Evolutionary conservation across 2,329 filamentous ascomycete species (phyloP).

Genomic region (Monilinia laxa): DNA sequence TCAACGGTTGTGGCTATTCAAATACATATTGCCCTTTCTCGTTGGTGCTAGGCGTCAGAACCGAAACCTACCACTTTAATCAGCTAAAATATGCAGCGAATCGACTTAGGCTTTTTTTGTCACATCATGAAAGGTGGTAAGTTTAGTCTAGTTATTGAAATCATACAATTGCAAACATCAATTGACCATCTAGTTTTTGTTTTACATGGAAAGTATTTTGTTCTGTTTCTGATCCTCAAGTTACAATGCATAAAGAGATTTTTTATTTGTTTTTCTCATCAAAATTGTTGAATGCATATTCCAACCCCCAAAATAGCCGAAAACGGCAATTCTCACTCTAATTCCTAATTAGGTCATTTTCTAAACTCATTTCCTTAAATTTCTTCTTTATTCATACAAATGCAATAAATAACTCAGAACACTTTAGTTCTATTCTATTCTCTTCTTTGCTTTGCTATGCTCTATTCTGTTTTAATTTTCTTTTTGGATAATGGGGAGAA

Average conservation of each 20-base stretch:
- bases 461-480: not conserved
- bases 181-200: not conserved
- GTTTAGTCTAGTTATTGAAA: not conserved
- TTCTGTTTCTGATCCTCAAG: not conserved
- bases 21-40: not conserved
- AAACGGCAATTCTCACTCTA: not conserved
- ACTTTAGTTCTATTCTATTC: too few relatives aligned
- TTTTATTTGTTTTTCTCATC: not conserved
- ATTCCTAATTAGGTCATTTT: conserved; percentile 1
- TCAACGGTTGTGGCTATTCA: not conserved
- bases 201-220: not conserved
- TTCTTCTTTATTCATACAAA: conserved; percentile 5
- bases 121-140: not conserved
- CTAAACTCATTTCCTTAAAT: not conserved
- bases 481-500: conserved; percentile 1
- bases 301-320: conserved; percentile 8
- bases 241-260: not conserved
- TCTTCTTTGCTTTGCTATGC: not conserved
- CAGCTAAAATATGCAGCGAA: not conserved
- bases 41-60: not conserved
- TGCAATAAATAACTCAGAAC: not conserved
- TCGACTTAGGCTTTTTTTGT: not conserved
- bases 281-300: not conserved
- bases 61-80: too few relatives aligned
- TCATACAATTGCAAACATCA: conserved; percentile 6